These are phyloP conservation scores for Limnanthes douglasii DNA, from an alignment of 345 rosid genomes.

Conservation along the genomic window DNA sequence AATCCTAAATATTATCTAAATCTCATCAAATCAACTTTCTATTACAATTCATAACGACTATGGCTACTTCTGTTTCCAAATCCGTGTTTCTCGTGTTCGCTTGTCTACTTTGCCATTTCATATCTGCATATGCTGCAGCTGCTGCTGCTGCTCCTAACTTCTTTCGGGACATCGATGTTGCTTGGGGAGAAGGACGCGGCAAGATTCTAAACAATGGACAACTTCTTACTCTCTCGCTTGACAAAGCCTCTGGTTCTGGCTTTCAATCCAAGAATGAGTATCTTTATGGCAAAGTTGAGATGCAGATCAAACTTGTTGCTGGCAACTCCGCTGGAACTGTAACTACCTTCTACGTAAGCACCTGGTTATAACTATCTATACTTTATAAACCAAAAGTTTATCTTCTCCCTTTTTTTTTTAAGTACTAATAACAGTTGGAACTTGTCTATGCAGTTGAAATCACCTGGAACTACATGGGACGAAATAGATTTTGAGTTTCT, in stretches of 20 bases:
- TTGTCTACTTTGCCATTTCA: too few relatives aligned
- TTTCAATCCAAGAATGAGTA: conserved; percentile 29
- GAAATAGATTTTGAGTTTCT: conserved; percentile 44
- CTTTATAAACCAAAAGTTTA: neutral
- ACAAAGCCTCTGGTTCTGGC: conserved; percentile 36
- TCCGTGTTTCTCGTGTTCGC: too few relatives aligned
- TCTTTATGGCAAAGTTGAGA: conserved; percentile 30
- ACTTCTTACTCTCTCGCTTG: conserved; percentile 32
- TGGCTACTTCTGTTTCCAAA: too few relatives aligned
- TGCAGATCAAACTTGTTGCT: conserved; percentile 36
- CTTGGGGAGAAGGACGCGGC: conserved; percentile 41
- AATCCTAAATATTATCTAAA: too few relatives aligned
- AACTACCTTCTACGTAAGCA: conserved; percentile 29
- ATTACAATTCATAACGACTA: too few relatives aligned
- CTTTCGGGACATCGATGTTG: conserved; percentile 21
- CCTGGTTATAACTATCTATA: neutral
- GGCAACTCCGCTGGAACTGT: conserved; percentile 36
- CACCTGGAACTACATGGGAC: conserved; percentile 36
- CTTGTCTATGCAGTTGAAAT: conserved; percentile 21
- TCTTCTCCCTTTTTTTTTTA: too few relatives aligned
- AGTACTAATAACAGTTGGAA: neutral
- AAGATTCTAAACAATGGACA: conserved; percentile 30
- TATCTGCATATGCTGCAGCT: too few relatives aligned
- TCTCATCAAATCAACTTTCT: too few relatives aligned
- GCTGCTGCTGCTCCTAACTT: conserved; percentile 24